Percentiles rank a stretch among this genome's conserved stretches.
Conservation (phyloP, 2,329 filamentous ascomycete species). For the Ophiostoma novo-ulmi region DNA sequence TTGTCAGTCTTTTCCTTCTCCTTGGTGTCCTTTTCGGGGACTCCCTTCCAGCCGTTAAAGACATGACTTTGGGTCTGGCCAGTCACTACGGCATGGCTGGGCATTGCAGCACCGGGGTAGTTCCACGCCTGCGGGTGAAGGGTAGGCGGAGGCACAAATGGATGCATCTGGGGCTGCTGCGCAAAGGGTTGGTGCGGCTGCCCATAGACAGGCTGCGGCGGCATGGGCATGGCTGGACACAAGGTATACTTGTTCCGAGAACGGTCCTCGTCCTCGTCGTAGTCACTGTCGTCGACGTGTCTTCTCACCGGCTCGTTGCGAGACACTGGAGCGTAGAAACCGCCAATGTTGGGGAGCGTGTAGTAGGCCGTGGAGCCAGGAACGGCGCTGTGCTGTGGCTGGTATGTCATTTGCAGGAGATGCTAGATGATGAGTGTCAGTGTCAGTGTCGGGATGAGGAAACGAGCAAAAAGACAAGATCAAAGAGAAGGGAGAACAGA, state of each 20-base stretch:
- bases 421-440: not conserved
- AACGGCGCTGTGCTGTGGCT: not conserved
- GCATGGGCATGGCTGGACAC: not conserved
- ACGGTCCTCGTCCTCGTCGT: not conserved
- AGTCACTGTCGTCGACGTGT: not conserved
- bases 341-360: conserved; percentile 16
- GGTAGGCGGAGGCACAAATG: not conserved
- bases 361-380: conserved; percentile 19
- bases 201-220: not conserved
- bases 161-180: not conserved
- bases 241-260: not conserved
- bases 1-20: not conserved
- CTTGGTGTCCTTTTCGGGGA: not conserved
- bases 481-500: not conserved
- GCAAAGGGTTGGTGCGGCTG: not conserved
- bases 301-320: not conserved
- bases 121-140: not conserved
- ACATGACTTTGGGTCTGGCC: not conserved
- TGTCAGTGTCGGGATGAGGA: not conserved
- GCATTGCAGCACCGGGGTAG: not conserved
- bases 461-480: not conserved
- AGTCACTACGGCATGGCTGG: not conserved
- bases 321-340: conserved; percentile 21
- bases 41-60: not conserved
- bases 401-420: not conserved